Base-by-base conservation (phyloP, 306 rosid genomes). In the Medicago arabica region DNA sequence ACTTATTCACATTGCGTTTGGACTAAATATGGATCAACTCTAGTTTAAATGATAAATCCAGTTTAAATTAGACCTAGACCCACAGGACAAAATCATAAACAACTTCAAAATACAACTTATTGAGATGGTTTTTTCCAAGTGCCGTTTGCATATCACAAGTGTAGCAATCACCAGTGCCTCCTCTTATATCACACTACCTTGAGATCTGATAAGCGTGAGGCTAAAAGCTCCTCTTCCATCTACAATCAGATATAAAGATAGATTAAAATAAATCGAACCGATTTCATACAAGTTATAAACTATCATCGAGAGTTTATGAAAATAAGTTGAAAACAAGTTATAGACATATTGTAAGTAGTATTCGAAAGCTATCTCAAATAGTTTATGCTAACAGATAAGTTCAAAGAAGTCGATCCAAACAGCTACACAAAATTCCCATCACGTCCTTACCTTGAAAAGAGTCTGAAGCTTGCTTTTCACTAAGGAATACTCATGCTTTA, bases 381-480 rank as follows among this genome's bases (percentile, higher is more conserved):
- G 5, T 51, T 1, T 51, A 44, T 44, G n/a, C 13, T 44, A 51
- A 9, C 7, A 51, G 9, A 51, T 51, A 51, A 51, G 9, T 3
- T 51, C 21, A 51, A 51, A 51, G 3, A 51, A 51, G 19, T 16
- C 21, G 16, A n/a, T n/a, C 11, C 6, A 53, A 53, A 53, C 60
- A 17, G 2, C 2, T 54, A 53, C 9, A 2, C n/a, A 55, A 53
- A 7, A 49, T 57, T 64, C 6, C 4, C 31, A 28, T 69, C 66
- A 23, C 31, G 21, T 34, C n/a, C 68, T 70, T 71, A 89, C 98
- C 93, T 85, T 83, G 80, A 93, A 89, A 79, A 91, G 85, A 75
- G 87, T 81, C 82, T 93, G 88, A 31, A 91, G 88, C 84, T 84
- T 93, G 86, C 9, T 85, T 85, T 88, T 89, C 81, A 88, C 87